Base-by-base conservation (phyloP, 768 basidiomycete species). In the Galerina sulciceps region DNA sequence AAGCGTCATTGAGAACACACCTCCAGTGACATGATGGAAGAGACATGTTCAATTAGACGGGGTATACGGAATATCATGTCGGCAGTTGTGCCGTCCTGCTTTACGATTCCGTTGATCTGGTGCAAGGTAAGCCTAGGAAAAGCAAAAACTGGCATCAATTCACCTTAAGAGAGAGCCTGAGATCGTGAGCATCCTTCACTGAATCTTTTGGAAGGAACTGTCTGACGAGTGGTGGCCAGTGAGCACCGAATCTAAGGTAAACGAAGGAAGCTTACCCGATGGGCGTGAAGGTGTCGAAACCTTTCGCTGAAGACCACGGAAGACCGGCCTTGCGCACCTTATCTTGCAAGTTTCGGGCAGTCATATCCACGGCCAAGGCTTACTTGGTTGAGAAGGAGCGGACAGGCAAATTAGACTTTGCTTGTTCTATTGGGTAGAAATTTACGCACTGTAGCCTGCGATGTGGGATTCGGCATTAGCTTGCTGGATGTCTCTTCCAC, bases 241-340 rank as follows among this genome's bases (percentile, higher is more conserved):
- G 15, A 14, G 15, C 9, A 17, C 10, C 18, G 8, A 31, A 15
- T 13, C 9, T 20, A n/a, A 8, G 14, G 13, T 14, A 40, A 18
- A 55, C 62, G 48, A 37, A 50, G 26, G 54, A 53, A 38, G 69
- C 72, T 41, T 67, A 93, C 94, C 94, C 89, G 62, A 96, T 83
- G 2, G 95, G 95, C 4, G 92, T 94, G 76, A 96, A 99, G 0
- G 94, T 96, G 72, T 99, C 96, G 65, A 98, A 97, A 1, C 96
- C 96, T 73, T 99, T 99, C 2, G 89, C 93, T 10, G 95, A 83
- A n/a, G 89, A 87, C 97, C 97, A 99, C 1, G 97, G 97, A n/a
- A 99, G 81, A 10, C 97, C 94, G 49, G 87, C 88, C 68, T 90
- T 91, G 78, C 96, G 96, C 48, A 93, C 93, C 47, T 86, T 87